A percentile compares a stretch with the other conserved stretches of the same genome.
phyloP scores from a whole-genome alignment of 75 land plant species.

The Azolla pinnata region DNA sequence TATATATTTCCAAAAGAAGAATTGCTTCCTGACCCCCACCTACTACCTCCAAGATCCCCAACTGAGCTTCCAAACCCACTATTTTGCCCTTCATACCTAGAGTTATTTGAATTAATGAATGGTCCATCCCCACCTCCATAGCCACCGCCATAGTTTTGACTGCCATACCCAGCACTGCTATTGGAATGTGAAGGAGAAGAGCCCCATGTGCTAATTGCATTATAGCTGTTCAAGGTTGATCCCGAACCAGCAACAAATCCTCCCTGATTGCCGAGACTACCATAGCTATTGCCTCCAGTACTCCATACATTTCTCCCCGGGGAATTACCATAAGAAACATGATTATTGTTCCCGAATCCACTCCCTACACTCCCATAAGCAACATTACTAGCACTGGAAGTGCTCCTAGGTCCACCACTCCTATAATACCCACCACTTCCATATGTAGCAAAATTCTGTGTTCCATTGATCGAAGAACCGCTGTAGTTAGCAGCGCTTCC shows the following conservation, averaged over 20 bases:
- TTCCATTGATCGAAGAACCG: slow-evolving; percentile 23
- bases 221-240: not conserved
- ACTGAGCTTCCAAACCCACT: slow-evolving; percentile 1
- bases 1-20: slow-evolving; percentile 29
- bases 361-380: not conserved
- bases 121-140: not conserved
- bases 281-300: not conserved
- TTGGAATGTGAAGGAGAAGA: not conserved
- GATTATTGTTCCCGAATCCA: not conserved
- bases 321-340: not conserved
- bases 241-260: not conserved
- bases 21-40: slow-evolving; percentile 22
- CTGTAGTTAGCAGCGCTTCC: slow-evolving; percentile 22
- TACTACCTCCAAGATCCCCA: slow-evolving; percentile 9
- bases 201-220: not conserved
- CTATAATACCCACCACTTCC: not conserved
- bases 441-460: not conserved
- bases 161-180: not conserved
- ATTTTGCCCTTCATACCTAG: not conserved
- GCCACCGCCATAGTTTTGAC: not conserved
- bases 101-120: not conserved
- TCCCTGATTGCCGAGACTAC: not conserved
- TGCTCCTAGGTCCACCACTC: not conserved
- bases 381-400: not conserved
- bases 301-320: slow-evolving; percentile 1